Base-by-base conservation (phyloP, 176 grass and related monocot genomes). In the Eleusine indica region DNA sequence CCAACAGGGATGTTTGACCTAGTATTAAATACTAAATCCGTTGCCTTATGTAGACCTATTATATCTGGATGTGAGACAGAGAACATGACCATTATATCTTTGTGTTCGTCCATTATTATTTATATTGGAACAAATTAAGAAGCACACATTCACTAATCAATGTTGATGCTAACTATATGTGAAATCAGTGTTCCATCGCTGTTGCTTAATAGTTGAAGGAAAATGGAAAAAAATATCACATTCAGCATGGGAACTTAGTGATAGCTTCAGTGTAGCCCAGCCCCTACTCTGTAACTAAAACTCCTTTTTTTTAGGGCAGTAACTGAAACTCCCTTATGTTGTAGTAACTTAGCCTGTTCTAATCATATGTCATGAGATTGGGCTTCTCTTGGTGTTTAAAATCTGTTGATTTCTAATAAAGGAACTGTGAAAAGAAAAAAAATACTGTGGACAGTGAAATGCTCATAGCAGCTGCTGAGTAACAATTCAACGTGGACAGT, bases 111-210 rank as follows among this genome's bases (percentile, higher is more conserved):
- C 25, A 64, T 30, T 30, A 64, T 13, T 30, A 62, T 25, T 9
- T 66, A 69, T 25, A 71, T 19, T 6, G 46, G 10, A 88, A 12
- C 69, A 88, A 19, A 46, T 39, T 58, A 84, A 74, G 61, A 32
- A 41, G 2, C 39, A 38, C 35, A 30, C 35, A 30, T 84, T 30
- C 2, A 7, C 48, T 16, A 60, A 58, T 58, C 19, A 54, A 83
- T 54, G 41, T 41, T 70, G 21, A 75, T 12, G 60, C 21, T 17
- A 84, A 67, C 0, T 9, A 83, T 82, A 62, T 22, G 14, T 46
- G 60, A 18, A 73, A 56, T 73, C 47, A 48, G 3, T 72, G 28
- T 19, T 79, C 19, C 28, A 62, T 48, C 19, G 28, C n/a, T 7
- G 37, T 22, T 47, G 9, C 17, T 58, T 1, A 84, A 77, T 58